phyloP scores from a whole-genome alignment of 2,329 filamentous ascomycete genomes.

The Aulographum hederae region DNA sequence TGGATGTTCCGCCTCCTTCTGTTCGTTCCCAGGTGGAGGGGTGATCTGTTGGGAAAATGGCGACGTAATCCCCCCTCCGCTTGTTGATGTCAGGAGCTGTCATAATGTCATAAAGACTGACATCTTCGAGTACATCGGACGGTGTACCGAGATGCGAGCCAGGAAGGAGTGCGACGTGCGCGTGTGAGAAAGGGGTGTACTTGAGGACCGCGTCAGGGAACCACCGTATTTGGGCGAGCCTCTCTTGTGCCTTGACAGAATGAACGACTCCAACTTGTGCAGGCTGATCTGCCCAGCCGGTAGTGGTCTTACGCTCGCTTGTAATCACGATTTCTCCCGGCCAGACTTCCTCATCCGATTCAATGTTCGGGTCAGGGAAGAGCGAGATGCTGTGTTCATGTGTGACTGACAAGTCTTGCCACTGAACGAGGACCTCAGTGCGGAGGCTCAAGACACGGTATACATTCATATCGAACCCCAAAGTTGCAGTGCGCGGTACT shows the following conservation, averaged over 20 bases:
- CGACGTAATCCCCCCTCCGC: constrained; percentile 32
- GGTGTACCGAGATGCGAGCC: constrained; percentile 3
- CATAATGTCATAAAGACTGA: constrained; percentile 40
- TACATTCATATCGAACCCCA: constrained; percentile 40
- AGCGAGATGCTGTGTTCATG: constrained; percentile 26
- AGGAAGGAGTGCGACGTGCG: constrained; percentile 2
- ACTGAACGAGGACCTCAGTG: constrained; percentile 34
- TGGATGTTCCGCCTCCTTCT: constrained; percentile 5
- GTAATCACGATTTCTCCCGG: constrained; percentile 36
- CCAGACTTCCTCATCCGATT: constrained; percentile 37
- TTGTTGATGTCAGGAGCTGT: constrained; percentile 26
- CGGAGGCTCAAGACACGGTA: constrained; percentile 31
- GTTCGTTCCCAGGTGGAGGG: neutral
- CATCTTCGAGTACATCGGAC: constrained; percentile 21
- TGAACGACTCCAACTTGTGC: constrained; percentile 38
- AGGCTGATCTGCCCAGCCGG: constrained; percentile 20
- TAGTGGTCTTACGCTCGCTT: constrained; percentile 17
- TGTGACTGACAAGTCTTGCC: constrained; percentile 38
- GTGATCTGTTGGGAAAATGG: constrained; percentile 19
- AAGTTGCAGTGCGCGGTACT: constrained; percentile 26
- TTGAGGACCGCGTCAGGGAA: constrained; percentile 22
- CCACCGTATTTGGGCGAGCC: constrained; percentile 38
- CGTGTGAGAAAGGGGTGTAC: constrained; percentile 6
- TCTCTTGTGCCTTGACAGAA: constrained; percentile 33
- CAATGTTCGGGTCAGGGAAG: constrained; percentile 30